Percentiles rank a stretch among this genome's conserved stretches.
These are phyloP conservation scores for Cladosporium colombiae DNA, from an alignment of 2,329 filamentous ascomycete genomes.

Conservation along the genomic window DNA sequence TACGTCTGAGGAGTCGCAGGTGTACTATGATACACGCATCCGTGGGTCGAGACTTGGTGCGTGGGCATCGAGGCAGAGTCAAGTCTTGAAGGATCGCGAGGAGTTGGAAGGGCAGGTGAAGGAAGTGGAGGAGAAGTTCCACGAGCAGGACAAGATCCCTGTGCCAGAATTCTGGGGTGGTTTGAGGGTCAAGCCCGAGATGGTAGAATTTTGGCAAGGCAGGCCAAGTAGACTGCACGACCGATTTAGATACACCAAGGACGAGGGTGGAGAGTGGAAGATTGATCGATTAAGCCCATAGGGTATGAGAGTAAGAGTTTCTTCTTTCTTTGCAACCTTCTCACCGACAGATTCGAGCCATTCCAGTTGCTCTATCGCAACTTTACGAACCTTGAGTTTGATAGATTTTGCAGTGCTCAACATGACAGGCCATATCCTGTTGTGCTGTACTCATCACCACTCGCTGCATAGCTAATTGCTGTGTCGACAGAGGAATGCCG, in stretches of 20 bases:
- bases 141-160: conserved; percentile 75
- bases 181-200: conserved; percentile 77
- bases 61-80: conserved; percentile 89
- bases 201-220: conserved; percentile 96
- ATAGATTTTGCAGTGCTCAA: too few relatives aligned
- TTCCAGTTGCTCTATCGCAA: too few relatives aligned
- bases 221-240: conserved; percentile 88
- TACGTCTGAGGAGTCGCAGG: conserved; percentile 67
- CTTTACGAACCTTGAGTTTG: too few relatives aligned
- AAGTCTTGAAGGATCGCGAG: conserved; percentile 68
- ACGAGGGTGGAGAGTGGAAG: conserved; percentile 43
- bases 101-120: conserved; percentile 75
- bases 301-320: neutral
- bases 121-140: conserved; percentile 75
- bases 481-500: too few relatives aligned
- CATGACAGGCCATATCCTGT: too few relatives aligned
- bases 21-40: conserved; percentile 66
- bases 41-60: conserved; percentile 83
- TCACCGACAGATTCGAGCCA: too few relatives aligned
- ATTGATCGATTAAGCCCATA: conserved; percentile 75
- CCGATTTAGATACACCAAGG: conserved; percentile 79
- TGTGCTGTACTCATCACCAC: too few relatives aligned
- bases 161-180: conserved; percentile 96
- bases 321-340: too few relatives aligned
- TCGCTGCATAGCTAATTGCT: too few relatives aligned